Percentiles rank a stretch among this genome's conserved stretches.
Conservation (phyloP, 352 stramenopile genomes). For the Pythium apleroticum region DNA sequence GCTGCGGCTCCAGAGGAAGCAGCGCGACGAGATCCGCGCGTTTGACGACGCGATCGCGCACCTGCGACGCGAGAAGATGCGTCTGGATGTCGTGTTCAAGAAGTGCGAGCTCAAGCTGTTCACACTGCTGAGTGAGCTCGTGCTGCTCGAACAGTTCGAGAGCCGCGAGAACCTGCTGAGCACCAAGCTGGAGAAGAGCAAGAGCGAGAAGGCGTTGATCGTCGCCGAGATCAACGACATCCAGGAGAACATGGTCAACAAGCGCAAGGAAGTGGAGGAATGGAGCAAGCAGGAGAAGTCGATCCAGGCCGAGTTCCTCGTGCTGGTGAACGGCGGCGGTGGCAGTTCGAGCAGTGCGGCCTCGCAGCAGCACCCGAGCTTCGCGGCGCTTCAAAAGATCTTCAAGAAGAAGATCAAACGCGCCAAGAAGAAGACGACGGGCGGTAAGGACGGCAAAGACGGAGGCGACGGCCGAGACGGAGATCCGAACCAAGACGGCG, state of each 20-base stretch:
- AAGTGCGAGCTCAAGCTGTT: constrained; percentile 87
- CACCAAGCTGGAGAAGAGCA: constrained; percentile 84
- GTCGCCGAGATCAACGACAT: constrained; percentile 76
- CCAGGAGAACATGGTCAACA: constrained; percentile 67
- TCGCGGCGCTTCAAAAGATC: constrained; percentile 83
- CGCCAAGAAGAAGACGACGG: constrained; percentile 71
- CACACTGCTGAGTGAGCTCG: constrained; percentile 83
- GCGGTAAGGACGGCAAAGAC: constrained; percentile 36
- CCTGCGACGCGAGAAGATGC: constrained; percentile 84
- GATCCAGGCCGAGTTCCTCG: constrained; percentile 70
- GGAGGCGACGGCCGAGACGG: constrained; percentile 29
- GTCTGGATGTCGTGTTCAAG: constrained; percentile 88
- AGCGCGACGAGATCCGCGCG: constrained; percentile 55
- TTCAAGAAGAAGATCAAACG: constrained; percentile 93
- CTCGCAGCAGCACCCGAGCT: constrained; percentile 55
- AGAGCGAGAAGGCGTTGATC: constrained; percentile 85
- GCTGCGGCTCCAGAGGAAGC: constrained; percentile 59
- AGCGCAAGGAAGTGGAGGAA: constrained; percentile 81
- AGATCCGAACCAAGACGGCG: constrained; percentile 47
- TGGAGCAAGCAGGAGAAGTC: constrained; percentile 62
- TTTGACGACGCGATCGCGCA: constrained; percentile 91
- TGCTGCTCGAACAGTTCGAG: constrained; percentile 90
- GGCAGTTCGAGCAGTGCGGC: constrained; percentile 29
- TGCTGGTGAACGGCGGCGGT: constrained; percentile 58
- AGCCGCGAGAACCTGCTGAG: constrained; percentile 87